Conservation (phyloP, 2,329 filamentous ascomycete species). For the Cercospora sp. region DNA sequence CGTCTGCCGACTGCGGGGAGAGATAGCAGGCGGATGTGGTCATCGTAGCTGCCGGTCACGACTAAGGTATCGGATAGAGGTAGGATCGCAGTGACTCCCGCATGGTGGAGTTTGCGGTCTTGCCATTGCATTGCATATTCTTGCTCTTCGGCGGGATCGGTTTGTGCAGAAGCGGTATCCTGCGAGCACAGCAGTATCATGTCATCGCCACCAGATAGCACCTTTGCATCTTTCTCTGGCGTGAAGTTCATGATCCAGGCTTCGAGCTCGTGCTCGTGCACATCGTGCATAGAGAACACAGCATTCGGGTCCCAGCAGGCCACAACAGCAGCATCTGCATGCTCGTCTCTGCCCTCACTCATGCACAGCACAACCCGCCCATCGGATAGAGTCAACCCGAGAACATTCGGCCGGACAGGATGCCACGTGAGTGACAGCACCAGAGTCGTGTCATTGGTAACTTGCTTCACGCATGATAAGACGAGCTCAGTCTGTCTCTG, state of each 20-base stretch:
- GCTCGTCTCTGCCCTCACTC: conserved; percentile 1
- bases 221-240: conserved; percentile 23
- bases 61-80: conserved; percentile 65
- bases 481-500: conserved; percentile 38
- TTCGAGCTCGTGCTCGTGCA: conserved; percentile 58
- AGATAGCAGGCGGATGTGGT: conserved; percentile 69
- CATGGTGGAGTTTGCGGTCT: conserved; percentile 65
- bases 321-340: conserved; percentile 5
- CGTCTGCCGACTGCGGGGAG: conserved; percentile 43
- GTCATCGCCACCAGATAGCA: conserved; percentile 76
- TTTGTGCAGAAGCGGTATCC: not conserved
- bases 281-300: conserved; percentile 22
- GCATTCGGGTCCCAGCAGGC: conserved; percentile 43
- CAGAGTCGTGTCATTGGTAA: conserved; percentile 60
- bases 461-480: conserved; percentile 35
- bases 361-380: conserved; percentile 55
- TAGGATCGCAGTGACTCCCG: conserved; percentile 84
- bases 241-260: conserved; percentile 71
- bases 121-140: conserved; percentile 38
- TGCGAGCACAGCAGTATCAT: conserved; percentile 54
- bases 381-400: conserved; percentile 71
- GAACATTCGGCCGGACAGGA: conserved; percentile 53
- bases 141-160: not conserved
- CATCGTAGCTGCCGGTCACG: conserved; percentile 90
- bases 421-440: conserved; percentile 76